A percentile compares a stretch with the other conserved stretches of the same genome.
phyloP scores from a whole-genome alignment of 139 green algal species.

The Tetraselmis striata region DNA sequence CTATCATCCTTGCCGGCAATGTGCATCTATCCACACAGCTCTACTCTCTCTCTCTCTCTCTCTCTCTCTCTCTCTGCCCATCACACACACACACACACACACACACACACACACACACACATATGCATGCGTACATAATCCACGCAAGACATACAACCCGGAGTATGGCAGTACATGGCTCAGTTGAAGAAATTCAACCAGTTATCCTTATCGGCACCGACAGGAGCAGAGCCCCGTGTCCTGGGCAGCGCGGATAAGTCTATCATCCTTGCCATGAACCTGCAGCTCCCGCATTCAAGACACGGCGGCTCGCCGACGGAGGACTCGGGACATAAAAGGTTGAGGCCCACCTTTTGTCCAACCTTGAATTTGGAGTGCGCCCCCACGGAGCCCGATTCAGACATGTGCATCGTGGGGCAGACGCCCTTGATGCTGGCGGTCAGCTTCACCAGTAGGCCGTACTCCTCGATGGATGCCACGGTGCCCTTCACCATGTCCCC shows the following conservation, averaged over 20 bases:
- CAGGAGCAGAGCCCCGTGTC: background rate
- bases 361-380: conserved; percentile 39
- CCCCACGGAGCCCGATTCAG: conserved; percentile 27
- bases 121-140: too few relatives aligned
- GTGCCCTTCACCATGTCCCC: conserved; percentile 51
- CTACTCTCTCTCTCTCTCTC: too few relatives aligned
- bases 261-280: background rate
- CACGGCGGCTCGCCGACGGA: too few relatives aligned
- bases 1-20: background rate
- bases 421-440: conserved; percentile 45
- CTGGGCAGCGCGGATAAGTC: background rate
- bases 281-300: too few relatives aligned
- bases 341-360: conserved; percentile 49
- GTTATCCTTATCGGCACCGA: background rate
- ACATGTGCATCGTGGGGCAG: conserved; percentile 45
- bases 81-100: too few relatives aligned
- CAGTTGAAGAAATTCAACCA: conserved; percentile 1
- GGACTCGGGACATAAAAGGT: too few relatives aligned
- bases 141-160: background rate
- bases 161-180: background rate
- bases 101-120: too few relatives aligned
- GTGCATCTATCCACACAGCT: too few relatives aligned
- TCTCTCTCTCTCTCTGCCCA: too few relatives aligned
- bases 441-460: conserved; percentile 50
- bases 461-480: conserved; percentile 46